These are phyloP conservation scores for Gossypium laxum DNA, from an alignment of 441 rosid genomes.

Conservation along the genomic window DNA sequence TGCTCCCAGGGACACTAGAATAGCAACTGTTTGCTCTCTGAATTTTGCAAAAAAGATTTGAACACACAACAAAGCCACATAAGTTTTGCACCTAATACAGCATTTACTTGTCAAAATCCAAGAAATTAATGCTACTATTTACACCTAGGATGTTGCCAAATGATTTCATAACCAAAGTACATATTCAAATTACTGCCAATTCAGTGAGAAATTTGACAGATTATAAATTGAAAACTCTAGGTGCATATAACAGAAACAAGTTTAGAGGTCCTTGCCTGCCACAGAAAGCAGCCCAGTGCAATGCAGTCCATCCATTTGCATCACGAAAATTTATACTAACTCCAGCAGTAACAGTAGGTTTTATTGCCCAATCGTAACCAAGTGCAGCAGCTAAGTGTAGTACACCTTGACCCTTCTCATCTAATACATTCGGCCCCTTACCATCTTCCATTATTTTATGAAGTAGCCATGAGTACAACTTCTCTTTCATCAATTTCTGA, in stretches of 20 bases:
- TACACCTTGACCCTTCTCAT: slow-evolving; percentile 75
- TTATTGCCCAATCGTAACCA: slow-evolving; percentile 80
- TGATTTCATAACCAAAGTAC: not conserved
- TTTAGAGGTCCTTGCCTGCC: slow-evolving; percentile 54
- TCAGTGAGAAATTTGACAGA: not conserved
- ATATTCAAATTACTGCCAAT: not conserved
- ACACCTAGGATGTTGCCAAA: not conserved
- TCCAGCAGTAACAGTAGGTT: slow-evolving; percentile 61
- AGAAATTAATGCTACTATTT: not conserved
- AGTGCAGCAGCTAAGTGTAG: slow-evolving; percentile 79
- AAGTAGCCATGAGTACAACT: slow-evolving; percentile 61
- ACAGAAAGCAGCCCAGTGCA: slow-evolving; percentile 86
- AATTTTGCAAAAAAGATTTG: slow-evolving; percentile 6
- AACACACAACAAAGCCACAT: not conserved
- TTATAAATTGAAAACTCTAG: not conserved
- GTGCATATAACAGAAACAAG: not conserved
- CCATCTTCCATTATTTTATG: slow-evolving; percentile 58
- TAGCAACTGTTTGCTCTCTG: slow-evolving; percentile 82
- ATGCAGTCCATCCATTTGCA: slow-evolving; percentile 91
- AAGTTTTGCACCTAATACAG: not conserved
- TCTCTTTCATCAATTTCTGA: slow-evolving; percentile 47
- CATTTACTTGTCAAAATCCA: not conserved
- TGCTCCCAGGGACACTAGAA: slow-evolving; percentile 38
- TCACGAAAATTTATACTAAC: slow-evolving; percentile 81
- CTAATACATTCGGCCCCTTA: slow-evolving; percentile 65